Conservation (phyloP, 805 yeast genomes). For the Ogataea pilisensis region DNA sequence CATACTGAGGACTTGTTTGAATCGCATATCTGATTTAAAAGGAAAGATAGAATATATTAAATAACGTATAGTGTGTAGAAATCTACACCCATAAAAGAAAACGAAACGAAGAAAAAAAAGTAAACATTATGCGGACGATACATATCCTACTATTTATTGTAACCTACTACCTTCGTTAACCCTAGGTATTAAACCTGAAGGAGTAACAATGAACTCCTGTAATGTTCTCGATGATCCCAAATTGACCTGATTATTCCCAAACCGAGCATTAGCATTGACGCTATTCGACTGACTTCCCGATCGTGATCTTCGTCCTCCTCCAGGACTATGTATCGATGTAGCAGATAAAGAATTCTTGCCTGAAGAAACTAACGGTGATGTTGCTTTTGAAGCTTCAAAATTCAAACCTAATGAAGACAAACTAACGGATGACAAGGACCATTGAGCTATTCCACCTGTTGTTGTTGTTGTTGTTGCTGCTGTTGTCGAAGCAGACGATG, state of each 20-base stretch:
- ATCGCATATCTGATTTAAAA: too few relatives aligned
- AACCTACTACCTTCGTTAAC: constrained; percentile 16
- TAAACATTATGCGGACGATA: too few relatives aligned
- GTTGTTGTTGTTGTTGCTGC: too few relatives aligned
- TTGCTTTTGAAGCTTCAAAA: not conserved
- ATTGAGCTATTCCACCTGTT: too few relatives aligned
- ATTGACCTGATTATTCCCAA: not conserved
- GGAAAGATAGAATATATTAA: too few relatives aligned
- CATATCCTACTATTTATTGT: not conserved
- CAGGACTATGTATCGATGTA: constrained; percentile 1
- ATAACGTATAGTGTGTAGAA: too few relatives aligned
- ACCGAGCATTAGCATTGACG: not conserved
- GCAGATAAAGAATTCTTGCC: not conserved
- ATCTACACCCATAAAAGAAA: too few relatives aligned
- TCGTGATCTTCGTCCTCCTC: too few relatives aligned
- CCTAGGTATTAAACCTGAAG: constrained; percentile 28
- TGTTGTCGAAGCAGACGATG: too few relatives aligned
- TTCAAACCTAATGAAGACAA: not conserved
- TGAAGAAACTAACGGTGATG: not conserved
- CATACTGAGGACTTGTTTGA: too few relatives aligned
- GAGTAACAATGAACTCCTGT: constrained; percentile 33
- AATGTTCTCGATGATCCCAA: constrained; percentile 13
- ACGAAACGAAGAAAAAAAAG: too few relatives aligned
- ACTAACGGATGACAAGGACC: not conserved
- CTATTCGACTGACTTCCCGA: constrained; percentile 4